Base-by-base conservation (phyloP, 1,139 yeast species). In the Zygoascus sp. region DNA sequence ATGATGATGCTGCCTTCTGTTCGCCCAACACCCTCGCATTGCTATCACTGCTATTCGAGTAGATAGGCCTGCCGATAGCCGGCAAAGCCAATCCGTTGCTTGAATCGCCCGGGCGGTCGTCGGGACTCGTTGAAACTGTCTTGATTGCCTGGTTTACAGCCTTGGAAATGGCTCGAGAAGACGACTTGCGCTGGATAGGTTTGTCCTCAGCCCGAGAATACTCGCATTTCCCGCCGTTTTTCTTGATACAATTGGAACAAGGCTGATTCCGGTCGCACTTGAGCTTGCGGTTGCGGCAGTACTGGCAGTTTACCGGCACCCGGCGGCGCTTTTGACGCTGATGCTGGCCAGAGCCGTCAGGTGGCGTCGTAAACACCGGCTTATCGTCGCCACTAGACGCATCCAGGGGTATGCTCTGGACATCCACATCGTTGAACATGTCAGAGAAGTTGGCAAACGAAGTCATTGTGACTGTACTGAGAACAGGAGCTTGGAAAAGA, bases 201-300 rank as follows among this genome's bases (percentile, higher is more conserved):
- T 32, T n/a, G 6, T 16, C 42, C 40, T 17, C 48, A 47, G 28
- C 45, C 15, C 42, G 45, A 43, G 42, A 37, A 25, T 49, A 30
- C 53, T 50, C 57, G 45, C 67, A 63, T 25, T 54, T 43, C 8
- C 54, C 61, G 9, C 54, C 52, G 32, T 62, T 60, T 22, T 63
- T 55, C 50, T 56, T 57, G 23, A 59, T 51, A 48, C 69, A 65
- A 40, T 59, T 62, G 5, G 64, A 58, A 45, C 69, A 65, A 2
- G 69, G 69, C 49, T 59, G 63, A 30, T 64, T 58, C 8, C 67
- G 55, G 44, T 65, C 66, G 45, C 69, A 65, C 44, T 63, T 64
- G 15, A 64, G 58, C 49, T 65, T 65, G 19, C 69, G 53, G 38
- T 58, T 56, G 8, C 69, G 58, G 50, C 69, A 65, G 23, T 39